Percentiles rank a stretch among this genome's conserved stretches.
Evolutionary conservation across 2,329 filamentous ascomycete genomes (phyloP).

Genomic region (Celoporthe dispersa): DNA sequence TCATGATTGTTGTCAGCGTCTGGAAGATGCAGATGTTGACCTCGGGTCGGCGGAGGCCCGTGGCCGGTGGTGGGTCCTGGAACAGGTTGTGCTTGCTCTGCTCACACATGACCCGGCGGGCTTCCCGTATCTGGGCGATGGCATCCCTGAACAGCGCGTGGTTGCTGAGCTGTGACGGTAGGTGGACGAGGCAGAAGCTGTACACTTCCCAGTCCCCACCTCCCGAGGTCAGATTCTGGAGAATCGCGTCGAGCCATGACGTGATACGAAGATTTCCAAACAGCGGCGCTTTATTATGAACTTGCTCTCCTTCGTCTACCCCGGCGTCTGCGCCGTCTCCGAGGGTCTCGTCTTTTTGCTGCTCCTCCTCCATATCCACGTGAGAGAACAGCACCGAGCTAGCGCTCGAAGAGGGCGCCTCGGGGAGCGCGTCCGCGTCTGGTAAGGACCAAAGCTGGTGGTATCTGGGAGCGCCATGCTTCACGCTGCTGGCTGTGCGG

Average conservation of each 20-base stretch:
- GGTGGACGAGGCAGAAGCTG: slow-evolving; percentile 84
- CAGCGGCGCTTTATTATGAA: slow-evolving; percentile 33
- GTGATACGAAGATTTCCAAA: slow-evolving; percentile 61
- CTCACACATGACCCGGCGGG: slow-evolving; percentile 79
- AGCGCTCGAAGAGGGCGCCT: slow-evolving; percentile 47
- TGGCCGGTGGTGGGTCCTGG: slow-evolving; percentile 78
- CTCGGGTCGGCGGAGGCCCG: slow-evolving; percentile 82
- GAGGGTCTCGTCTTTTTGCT: slow-evolving; percentile 26
- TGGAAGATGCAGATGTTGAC: slow-evolving; percentile 89
- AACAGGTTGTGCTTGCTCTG: slow-evolving; percentile 79
- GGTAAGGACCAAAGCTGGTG: slow-evolving; percentile 63
- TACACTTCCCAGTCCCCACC: slow-evolving; percentile 87
- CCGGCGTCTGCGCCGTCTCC: slow-evolving; percentile 30
- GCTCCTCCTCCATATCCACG: slow-evolving; percentile 19
- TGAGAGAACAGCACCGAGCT: slow-evolving; percentile 58
- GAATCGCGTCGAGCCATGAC: slow-evolving; percentile 77
- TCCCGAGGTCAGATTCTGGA: slow-evolving; percentile 71
- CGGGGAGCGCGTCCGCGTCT: slow-evolving; percentile 60
- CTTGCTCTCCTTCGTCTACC: slow-evolving; percentile 18
- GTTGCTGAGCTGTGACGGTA: slow-evolving; percentile 88
- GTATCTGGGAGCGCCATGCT: slow-evolving; percentile 42
- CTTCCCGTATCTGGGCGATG: slow-evolving; percentile 73
- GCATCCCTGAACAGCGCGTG: slow-evolving; percentile 80
- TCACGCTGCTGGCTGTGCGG: slow-evolving; percentile 49
- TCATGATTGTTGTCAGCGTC: slow-evolving; percentile 82